phyloP scores from a whole-genome alignment of 306 rosid species.

The Comarum palustre region DNA sequence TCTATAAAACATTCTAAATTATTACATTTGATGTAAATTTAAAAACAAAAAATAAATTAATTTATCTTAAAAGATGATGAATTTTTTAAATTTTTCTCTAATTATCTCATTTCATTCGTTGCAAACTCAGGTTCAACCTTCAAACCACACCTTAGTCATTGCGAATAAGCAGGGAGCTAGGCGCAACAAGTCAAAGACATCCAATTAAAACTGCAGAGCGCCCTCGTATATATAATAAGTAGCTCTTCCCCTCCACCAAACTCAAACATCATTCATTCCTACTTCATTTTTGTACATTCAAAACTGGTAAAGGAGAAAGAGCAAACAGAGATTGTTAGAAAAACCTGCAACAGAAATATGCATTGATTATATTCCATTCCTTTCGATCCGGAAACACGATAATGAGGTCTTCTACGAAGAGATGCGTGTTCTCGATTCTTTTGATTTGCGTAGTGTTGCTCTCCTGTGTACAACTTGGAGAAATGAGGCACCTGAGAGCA shows the following conservation, averaged over 20 bases:
- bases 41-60: no score
- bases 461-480: slow-evolving; percentile 34
- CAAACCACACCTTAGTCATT: slow-evolving; percentile 36
- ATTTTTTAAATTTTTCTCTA: no score
- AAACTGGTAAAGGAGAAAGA: neutral
- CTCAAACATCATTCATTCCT: slow-evolving; percentile 7
- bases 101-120: no score
- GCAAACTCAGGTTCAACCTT: slow-evolving; percentile 24
- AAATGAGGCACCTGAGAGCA: slow-evolving; percentile 38
- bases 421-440: slow-evolving; percentile 25
- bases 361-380: neutral
- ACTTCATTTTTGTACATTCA: neutral
- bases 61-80: no score
- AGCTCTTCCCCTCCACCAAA: neutral
- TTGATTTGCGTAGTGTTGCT: slow-evolving; percentile 30
- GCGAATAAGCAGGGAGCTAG: neutral
- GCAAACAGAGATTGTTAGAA: neutral
- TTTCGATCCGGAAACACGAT: neutral
- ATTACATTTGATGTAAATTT: no score
- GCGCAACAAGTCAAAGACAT: slow-evolving; percentile 12
- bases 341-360: neutral
- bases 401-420: slow-evolving; percentile 27
- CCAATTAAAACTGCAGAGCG: neutral
- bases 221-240: slow-evolving; percentile 1
- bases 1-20: no score